Conservation (phyloP, 2,329 filamentous ascomycete species). For the Apiospora pterosperma region DNA sequence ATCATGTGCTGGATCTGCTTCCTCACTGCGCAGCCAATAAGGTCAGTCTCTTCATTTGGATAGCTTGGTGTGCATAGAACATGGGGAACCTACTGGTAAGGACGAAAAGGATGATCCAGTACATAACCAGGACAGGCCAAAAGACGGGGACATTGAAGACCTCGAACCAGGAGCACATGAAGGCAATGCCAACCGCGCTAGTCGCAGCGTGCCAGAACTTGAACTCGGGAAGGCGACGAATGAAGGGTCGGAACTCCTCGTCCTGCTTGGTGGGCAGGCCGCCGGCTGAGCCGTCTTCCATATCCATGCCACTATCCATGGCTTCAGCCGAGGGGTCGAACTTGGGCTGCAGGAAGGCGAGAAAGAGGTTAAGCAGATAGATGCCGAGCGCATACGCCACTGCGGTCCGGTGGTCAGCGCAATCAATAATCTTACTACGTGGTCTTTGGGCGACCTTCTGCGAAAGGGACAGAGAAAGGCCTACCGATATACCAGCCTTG, state of each 20-base stretch:
- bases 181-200: conserved; percentile 76
- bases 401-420: conserved; percentile 33
- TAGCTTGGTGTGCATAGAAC: conserved; percentile 8
- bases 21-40: conserved; percentile 64
- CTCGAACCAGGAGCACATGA: conserved; percentile 87
- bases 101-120: conserved; percentile 96
- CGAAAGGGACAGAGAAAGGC: conserved; percentile 16
- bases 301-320: conserved; percentile 91
- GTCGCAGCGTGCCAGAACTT: conserved; percentile 99
- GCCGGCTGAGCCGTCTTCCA: conserved; percentile 85
- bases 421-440: neutral
- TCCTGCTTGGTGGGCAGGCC: conserved; percentile 90
- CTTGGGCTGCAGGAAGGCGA: conserved; percentile 96
- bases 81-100: conserved; percentile 75
- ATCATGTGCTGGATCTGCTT: conserved; percentile 99
- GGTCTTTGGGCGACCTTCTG: neutral
- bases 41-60: neutral
- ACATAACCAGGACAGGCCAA: conserved; percentile 97
- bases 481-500: conserved; percentile 98
- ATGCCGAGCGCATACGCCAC: conserved; percentile 97
- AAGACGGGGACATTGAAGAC: conserved; percentile 97
- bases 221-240: conserved; percentile 93
- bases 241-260: conserved; percentile 97
- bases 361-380: conserved; percentile 98
- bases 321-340: conserved; percentile 94